Percentiles rank a stretch among this genome's conserved stretches.
These are phyloP conservation scores for Chrysoporthe puriensis DNA, from an alignment of 2,329 filamentous ascomycete genomes.

Conservation along the genomic window DNA sequence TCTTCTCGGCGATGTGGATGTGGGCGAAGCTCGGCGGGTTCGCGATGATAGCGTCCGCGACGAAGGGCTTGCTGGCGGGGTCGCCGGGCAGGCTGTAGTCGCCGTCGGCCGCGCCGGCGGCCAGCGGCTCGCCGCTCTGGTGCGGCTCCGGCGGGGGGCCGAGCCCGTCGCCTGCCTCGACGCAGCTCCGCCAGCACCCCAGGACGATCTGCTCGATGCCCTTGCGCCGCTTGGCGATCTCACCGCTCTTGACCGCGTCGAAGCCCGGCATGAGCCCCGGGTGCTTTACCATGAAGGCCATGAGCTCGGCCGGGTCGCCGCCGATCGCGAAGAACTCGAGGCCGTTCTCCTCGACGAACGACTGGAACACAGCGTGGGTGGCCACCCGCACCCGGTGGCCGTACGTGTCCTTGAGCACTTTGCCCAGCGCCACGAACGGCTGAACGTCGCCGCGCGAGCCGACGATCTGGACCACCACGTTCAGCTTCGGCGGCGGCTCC, in stretches of 20 bases:
- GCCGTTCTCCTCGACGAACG: constrained; percentile 70
- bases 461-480: constrained; percentile 76
- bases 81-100: constrained; percentile 48
- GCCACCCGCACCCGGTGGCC: constrained; percentile 75
- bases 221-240: constrained; percentile 73
- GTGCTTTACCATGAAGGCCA: constrained; percentile 92
- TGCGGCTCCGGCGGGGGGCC: constrained; percentile 53
- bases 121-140: constrained; percentile 51
- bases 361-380: constrained; percentile 70
- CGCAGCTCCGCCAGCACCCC: constrained; percentile 85
- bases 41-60: constrained; percentile 81
- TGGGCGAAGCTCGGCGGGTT: constrained; percentile 80
- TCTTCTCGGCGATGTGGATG: constrained; percentile 73
- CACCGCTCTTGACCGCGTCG: constrained; percentile 74
- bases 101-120: constrained; percentile 43
- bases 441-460: constrained; percentile 77
- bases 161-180: constrained; percentile 73
- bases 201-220: constrained; percentile 80
- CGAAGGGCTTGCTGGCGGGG: constrained; percentile 63
- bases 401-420: constrained; percentile 65
- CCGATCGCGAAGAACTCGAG: constrained; percentile 78
- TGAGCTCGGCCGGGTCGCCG: constrained; percentile 75
- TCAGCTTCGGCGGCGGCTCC: constrained; percentile 60
- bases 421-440: constrained; percentile 72
- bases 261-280: constrained; percentile 84